phyloP scores from a whole-genome alignment of 2,329 filamentous ascomycete genomes.

The Colletotrichum tamarilloi region DNA sequence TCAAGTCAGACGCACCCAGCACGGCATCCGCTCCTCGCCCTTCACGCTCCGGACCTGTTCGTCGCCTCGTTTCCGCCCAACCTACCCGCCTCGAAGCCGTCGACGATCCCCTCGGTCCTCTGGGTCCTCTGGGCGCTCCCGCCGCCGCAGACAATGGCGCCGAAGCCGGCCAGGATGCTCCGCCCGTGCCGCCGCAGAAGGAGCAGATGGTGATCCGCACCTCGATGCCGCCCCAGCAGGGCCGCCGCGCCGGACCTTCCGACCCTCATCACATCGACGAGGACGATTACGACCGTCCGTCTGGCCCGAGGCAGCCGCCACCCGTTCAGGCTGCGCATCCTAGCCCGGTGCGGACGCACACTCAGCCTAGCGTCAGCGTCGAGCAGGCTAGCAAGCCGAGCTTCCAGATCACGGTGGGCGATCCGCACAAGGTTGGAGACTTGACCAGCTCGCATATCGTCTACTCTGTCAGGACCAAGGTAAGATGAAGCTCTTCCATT shows the following conservation, averaged over 20 bases:
- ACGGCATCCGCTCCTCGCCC: constrained; percentile 48
- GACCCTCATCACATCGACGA: constrained; percentile 77
- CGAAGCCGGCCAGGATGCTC: constrained; percentile 61
- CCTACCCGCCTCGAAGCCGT: constrained; percentile 83
- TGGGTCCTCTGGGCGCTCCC: constrained; percentile 73
- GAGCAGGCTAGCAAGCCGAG: constrained; percentile 94
- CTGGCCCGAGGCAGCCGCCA: constrained; percentile 73
- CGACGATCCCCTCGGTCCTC: constrained; percentile 80
- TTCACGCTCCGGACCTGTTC: constrained; percentile 58
- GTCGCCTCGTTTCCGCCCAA: constrained; percentile 74
- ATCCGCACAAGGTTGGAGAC: constrained; percentile 98
- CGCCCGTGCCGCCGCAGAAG: constrained; percentile 77
- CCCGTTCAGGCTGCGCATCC: constrained; percentile 69
- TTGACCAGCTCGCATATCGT: constrained; percentile 97
- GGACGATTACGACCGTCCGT: constrained; percentile 62
- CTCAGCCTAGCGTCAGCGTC: constrained; percentile 84
- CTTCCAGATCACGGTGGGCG: constrained; percentile 91
- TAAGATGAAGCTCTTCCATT: constrained; percentile 49
- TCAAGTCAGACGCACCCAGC: constrained; percentile 44
- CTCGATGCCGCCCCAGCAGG: constrained; percentile 60
- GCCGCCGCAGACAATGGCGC: constrained; percentile 52
- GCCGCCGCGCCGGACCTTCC: constrained; percentile 55
- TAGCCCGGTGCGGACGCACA: constrained; percentile 62
- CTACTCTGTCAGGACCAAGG: constrained; percentile 94
- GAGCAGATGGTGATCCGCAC: constrained; percentile 72